These are phyloP conservation scores for Lecanicillium sp. DNA, from an alignment of 2,329 filamentous ascomycete genomes.

Conservation along the genomic window DNA sequence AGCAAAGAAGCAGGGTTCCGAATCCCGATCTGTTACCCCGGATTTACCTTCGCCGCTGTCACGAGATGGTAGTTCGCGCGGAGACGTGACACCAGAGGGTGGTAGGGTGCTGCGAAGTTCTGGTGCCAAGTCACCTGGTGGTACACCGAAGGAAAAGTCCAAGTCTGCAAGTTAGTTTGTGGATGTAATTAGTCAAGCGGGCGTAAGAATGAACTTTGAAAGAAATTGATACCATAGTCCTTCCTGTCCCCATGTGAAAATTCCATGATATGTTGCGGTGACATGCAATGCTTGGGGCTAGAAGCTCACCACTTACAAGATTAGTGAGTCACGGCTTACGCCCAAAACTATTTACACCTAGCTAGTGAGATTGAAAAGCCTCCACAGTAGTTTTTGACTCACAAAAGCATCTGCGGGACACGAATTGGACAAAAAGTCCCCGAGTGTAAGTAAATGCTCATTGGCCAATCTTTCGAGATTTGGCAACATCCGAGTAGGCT, in stretches of 20 bases:
- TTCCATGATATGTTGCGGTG: no score
- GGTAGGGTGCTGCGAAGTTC: slow-evolving; percentile 11
- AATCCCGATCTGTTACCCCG: slow-evolving; percentile 45
- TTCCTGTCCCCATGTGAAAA: no score
- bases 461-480: no score
- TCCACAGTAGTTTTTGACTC: slow-evolving; percentile 4
- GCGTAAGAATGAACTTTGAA: background rate
- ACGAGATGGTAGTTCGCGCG: slow-evolving; percentile 32
- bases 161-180: background rate
- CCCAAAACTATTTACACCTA: no score
- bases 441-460: no score
- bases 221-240: no score
- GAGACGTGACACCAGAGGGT: slow-evolving; percentile 14
- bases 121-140: background rate
- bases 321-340: no score
- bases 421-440: background rate
- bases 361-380: no score
- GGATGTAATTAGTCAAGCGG: slow-evolving; percentile 1
- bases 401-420: background rate
- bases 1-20: slow-evolving; percentile 34
- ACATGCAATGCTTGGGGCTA: no score
- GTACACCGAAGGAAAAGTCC: slow-evolving; percentile 4
- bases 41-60: slow-evolving; percentile 46
- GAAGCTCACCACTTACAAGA: no score
- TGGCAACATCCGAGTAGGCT: no score